phyloP scores from a whole-genome alignment of 2,329 filamentous ascomycete species.

The Aspergillus tanneri region DNA sequence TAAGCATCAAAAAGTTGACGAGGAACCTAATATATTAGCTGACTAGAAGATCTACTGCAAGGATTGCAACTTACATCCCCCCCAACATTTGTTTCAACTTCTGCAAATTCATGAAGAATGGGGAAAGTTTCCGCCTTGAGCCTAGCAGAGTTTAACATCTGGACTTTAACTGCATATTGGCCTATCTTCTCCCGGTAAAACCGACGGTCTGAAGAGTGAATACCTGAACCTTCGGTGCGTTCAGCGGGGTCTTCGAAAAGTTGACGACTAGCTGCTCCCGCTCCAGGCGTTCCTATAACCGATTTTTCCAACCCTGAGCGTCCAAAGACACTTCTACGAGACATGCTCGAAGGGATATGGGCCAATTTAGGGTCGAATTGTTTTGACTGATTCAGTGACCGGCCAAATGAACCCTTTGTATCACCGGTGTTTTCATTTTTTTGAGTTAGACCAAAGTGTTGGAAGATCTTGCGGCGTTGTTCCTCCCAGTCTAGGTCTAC shows the following conservation, averaged over 20 bases:
- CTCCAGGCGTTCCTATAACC: conserved; percentile 77
- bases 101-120: conserved; percentile 71
- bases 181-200: conserved; percentile 80
- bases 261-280: conserved; percentile 56
- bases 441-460: conserved; percentile 82
- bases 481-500: conserved; percentile 94
- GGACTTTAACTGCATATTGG: conserved; percentile 75
- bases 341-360: conserved; percentile 40
- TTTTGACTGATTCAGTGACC: conserved; percentile 38
- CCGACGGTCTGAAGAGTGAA: conserved; percentile 66
- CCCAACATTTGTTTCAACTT: conserved; percentile 68
- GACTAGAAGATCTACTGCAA: background rate
- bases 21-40: conserved; percentile 55
- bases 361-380: conserved; percentile 45
- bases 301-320: conserved; percentile 74
- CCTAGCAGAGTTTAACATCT: conserved; percentile 72
- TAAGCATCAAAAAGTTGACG: conserved; percentile 80
- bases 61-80: conserved; percentile 55
- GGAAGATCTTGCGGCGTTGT: conserved; percentile 87
- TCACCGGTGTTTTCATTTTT: conserved; percentile 47
- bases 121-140: conserved; percentile 67
- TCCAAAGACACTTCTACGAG: conserved; percentile 61
- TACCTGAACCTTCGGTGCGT: conserved; percentile 52
- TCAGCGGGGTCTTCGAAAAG: conserved; percentile 69
- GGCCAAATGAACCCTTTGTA: conserved; percentile 53